Conservation (phyloP, 441 rosid species). For the Sinapis alba region DNA sequence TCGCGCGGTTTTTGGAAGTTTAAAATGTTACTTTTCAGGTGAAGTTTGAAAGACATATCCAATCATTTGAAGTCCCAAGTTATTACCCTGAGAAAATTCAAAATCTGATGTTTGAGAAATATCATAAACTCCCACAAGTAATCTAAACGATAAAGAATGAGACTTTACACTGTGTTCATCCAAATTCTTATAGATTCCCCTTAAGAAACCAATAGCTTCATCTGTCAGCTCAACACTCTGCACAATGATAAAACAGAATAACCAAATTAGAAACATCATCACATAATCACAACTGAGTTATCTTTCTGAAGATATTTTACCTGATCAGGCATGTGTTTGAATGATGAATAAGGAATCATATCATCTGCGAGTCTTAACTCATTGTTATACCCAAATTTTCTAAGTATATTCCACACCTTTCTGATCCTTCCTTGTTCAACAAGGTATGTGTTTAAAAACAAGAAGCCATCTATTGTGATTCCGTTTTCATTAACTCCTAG, state of each 20-base stretch:
- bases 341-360: slow-evolving; percentile 61
- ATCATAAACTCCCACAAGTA: neutral
- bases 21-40: slow-evolving; percentile 61
- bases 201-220: slow-evolving; percentile 61
- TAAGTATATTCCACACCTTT: slow-evolving; percentile 79
- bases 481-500: slow-evolving; percentile 75
- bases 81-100: slow-evolving; percentile 55
- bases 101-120: slow-evolving; percentile 5
- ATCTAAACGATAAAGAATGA: neutral
- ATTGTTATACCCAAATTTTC: slow-evolving; percentile 82
- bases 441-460: slow-evolving; percentile 73
- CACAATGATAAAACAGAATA: slow-evolving; percentile 29
- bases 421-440: slow-evolving; percentile 78
- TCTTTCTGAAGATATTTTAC: slow-evolving; percentile 39
- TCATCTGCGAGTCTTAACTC: slow-evolving; percentile 75
- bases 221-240: slow-evolving; percentile 83
- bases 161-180: slow-evolving; percentile 60
- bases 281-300: slow-evolving; percentile 34
- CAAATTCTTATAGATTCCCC: slow-evolving; percentile 56
- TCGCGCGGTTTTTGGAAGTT: neutral
- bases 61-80: slow-evolving; percentile 57
- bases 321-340: slow-evolving; percentile 79
- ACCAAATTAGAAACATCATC: slow-evolving; percentile 14
- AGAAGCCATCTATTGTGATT: slow-evolving; percentile 81
- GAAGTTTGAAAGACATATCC: slow-evolving; percentile 77